Base-by-base conservation (phyloP, 495 filamentous ascomycete species). In the Penicillium dipodomyicola region DNA sequence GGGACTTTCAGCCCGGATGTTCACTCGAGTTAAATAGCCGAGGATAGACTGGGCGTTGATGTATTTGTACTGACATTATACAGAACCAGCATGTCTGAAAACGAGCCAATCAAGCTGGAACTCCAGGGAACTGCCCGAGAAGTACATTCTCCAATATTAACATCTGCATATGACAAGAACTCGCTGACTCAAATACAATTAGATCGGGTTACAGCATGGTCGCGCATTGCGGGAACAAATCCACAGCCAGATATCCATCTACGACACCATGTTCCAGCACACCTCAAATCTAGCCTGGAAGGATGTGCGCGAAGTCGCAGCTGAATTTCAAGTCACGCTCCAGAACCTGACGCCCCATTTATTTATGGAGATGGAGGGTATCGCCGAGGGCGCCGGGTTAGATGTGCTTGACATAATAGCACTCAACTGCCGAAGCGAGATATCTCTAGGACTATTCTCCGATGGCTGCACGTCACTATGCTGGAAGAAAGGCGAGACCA, bases 381-480 rank as follows among this genome's bases (percentile, higher is more conserved):
- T 88, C 37, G 84, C 86, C 0, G 75, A 82, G n/a, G 86, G 85
- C 12, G 78, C 85, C 0, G 69, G 64, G 2, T 57, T 80, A 14
- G 62, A 75, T 12, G 70, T 86, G 27, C 62, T 80, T 0, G 82
- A 85, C 55, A 84, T 90, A 40, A 67, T 88, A 8, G 84, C 87
- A 6, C 57, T 88, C 40, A 89, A 90, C 55, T 78, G 86, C 19
- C 79, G 86, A 19, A 88, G 83, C 5, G 86, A 89, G 69, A 87
- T 89, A 53, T 77, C 80, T 0, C 82, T 86, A 47, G 86, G 86
- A 3, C 67, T 77, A 39, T 85, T 84, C 59, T 77, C 76, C 10
- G 86, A 89, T 56, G 86, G 85, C 22, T 87, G 87, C 56, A 87
- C 87, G 4, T 76, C 79, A 32, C 53, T 89, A 2, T 79, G 72